Evolutionary conservation across 1,284 basidiomycete genomes (phyloP), one percentile per base, ranked within the genome.

Genomic region (Microbotryum intermedium): DNA sequence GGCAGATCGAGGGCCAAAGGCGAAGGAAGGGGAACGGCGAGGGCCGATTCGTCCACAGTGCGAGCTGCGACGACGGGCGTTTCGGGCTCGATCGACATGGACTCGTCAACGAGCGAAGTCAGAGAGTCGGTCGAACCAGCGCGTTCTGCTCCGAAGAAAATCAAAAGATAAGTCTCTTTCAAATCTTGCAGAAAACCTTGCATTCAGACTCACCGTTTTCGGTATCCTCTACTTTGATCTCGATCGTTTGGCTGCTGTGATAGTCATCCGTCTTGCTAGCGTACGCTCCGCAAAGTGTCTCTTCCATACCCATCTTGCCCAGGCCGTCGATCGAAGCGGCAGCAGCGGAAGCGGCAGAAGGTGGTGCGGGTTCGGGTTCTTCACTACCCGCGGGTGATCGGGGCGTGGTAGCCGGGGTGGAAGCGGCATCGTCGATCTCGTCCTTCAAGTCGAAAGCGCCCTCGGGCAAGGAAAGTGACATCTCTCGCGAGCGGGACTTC

Each of bases 361-460:
- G 23, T n/a, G 30, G 29, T 23, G 4, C 21, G 11, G 20, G 2
- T 25, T 51, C 50, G 50, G 50, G 50, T 25, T 51, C 50, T 20
- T 51, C 50, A 51, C 34, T 39, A 23, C 9, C 42, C n/a, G 34
- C 56, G 8, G 60, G 66, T 16, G 61, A 65, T 16, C 66, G 50
- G 18, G 66, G 66, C 23, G 66, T 67, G 45, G 66, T 67, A 4
- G 66, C 66, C 1, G 66, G 63, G 30, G 66, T 67, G n/a, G 42
- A 62, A 58, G 48, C 46, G 7, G 57, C 29, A 11, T 62, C 55
- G 10, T 60, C 56, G 25, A 51, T 51, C 13, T 53, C 50, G 9
- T 45, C 45, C 6, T 16, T n/a, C 42, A 29, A 18, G 28, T 45
- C 53, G 20, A 58, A 52, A 11, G 49, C 46, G 9, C n/a, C 26